phyloP scores from a whole-genome alignment of 768 basidiomycete species.

The Baorangia bicolor region DNA sequence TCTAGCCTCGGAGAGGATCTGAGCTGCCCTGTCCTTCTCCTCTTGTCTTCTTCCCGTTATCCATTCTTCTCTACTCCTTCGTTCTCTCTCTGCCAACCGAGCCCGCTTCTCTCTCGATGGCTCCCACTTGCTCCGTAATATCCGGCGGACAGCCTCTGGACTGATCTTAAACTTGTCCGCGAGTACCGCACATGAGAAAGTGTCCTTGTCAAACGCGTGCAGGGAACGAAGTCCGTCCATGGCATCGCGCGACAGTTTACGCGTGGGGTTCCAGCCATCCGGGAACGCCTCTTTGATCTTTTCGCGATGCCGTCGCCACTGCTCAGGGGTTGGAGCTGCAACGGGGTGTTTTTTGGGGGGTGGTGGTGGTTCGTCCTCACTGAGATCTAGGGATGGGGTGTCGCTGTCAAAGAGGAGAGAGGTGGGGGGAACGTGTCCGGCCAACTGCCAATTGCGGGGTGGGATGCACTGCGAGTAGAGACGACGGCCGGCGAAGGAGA shows the following conservation, averaged over 20 bases:
- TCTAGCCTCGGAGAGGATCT: conserved; percentile 28
- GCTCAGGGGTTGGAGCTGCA: conserved; percentile 38
- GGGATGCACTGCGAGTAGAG: conserved; percentile 25
- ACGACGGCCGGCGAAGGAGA: conserved; percentile 19
- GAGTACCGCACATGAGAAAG: conserved; percentile 65
- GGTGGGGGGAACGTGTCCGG: conserved; percentile 33
- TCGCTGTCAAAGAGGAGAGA: conserved; percentile 26
- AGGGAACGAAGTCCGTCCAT: conserved; percentile 78
- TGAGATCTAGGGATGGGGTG: conserved; percentile 24
- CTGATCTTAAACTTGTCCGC: conserved; percentile 76
- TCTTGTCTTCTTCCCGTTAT: conserved; percentile 39
- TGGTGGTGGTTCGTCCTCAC: conserved; percentile 32
- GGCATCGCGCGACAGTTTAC: conserved; percentile 77
- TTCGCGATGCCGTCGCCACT: conserved; percentile 51
- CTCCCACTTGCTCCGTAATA: conserved; percentile 74
- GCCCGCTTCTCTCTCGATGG: conserved; percentile 54
- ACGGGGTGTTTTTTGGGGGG: conserved; percentile 17
- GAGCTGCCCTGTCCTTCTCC: conserved; percentile 40
- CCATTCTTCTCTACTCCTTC: conserved; percentile 41
- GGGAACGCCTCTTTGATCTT: conserved; percentile 56
- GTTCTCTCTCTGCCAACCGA: conserved; percentile 50
- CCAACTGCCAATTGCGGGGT: conserved; percentile 32
- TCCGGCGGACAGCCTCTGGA: conserved; percentile 77
- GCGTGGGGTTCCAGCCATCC: conserved; percentile 73
- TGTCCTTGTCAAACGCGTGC: conserved; percentile 59